Evolutionary conservation across 768 basidiomycete genomes (phyloP), one percentile per base, ranked within the genome.

Genomic region (Kwoniella heveanensis): DNA sequence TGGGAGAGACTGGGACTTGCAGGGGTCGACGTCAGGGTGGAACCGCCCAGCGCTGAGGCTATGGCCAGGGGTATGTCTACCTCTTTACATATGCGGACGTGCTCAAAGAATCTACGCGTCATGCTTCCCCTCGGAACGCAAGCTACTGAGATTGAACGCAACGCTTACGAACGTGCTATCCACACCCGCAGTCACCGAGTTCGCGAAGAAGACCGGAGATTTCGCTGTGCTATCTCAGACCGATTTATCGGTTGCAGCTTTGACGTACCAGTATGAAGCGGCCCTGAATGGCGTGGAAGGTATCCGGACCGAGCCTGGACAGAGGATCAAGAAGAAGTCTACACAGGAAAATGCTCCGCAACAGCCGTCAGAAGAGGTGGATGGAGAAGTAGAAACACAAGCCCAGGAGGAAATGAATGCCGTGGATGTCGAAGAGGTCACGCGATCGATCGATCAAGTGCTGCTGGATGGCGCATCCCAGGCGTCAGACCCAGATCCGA

Each of bases 131-230:
- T n/a, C n/a, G n/a, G n/a, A n/a, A n/a, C n/a, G n/a, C n/a, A n/a
- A n/a, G n/a, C n/a, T n/a, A n/a, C n/a, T n/a, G n/a, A n/a, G n/a
- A n/a, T n/a, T n/a, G n/a, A n/a, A n/a, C n/a, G n/a, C n/a, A n/a
- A n/a, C n/a, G n/a, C n/a, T n/a, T n/a, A n/a, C n/a, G n/a, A n/a
- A n/a, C n/a, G n/a, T n/a, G n/a, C 26, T 27, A 15, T n/a, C 32
- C 6, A 7, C 19, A 9, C 39, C 15, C 39, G 24, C 75, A 97
- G 96, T 95, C 3, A 90, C 90, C 59, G 88, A 89, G 65, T 88
- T 87, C 80, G 91, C 96, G 2, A 95, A 92, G 83, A 91, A 91
- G 83, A 95, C 95, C 0, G 96, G 96, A 77, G 96, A 99, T 80
- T 94, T 92, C 77, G 83, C 90, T 47, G 94, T 92, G 51, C 84